Conservation (phyloP, 2,329 filamentous ascomycete genomes). For the Ceratocystis diversiconidia region DNA sequence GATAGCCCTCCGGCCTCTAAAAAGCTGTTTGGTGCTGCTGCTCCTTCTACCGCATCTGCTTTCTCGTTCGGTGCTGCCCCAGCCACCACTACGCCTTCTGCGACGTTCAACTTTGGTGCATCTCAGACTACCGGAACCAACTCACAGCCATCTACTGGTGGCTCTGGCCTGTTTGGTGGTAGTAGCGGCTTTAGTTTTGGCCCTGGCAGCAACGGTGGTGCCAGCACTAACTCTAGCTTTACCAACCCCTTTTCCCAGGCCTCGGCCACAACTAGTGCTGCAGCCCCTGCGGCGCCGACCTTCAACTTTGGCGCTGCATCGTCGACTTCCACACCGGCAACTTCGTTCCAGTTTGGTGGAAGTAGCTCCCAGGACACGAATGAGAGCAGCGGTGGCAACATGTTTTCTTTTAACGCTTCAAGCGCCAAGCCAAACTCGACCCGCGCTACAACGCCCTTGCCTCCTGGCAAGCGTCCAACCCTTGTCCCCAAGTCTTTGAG, state of each 20-base stretch:
- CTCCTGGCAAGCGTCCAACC: conserved; percentile 29
- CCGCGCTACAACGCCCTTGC: conserved; percentile 12
- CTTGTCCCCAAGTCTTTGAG: conserved; percentile 18
- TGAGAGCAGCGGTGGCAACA: conserved; percentile 22
- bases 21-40: conserved; percentile 18
- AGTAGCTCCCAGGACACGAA: conserved; percentile 20
- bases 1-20: conserved; percentile 20
- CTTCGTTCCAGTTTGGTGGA: conserved; percentile 19
- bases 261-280: conserved; percentile 1
- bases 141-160: conserved; percentile 15
- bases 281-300: conserved; percentile 20
- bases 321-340: conserved; percentile 9
- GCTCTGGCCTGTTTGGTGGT: conserved; percentile 25
- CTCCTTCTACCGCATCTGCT: conserved; percentile 12
- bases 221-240: conserved; percentile 23
- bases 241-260: conserved; percentile 28
- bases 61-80: conserved; percentile 27
- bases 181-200: conserved; percentile 21
- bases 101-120: conserved; percentile 30
- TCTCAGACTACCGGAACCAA: conserved; percentile 15
- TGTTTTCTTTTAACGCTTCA: conserved; percentile 18
- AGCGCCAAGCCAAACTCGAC: conserved; percentile 10
- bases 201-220: conserved; percentile 14
- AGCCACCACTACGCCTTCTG: conserved; percentile 19
- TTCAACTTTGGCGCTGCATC: conserved; percentile 29